A percentile compares a stretch with the other conserved stretches of the same genome.
These are phyloP conservation scores for Zymoseptoria tritici DNA, from an alignment of 2,329 filamentous ascomycete genomes.

Conservation along the genomic window DNA sequence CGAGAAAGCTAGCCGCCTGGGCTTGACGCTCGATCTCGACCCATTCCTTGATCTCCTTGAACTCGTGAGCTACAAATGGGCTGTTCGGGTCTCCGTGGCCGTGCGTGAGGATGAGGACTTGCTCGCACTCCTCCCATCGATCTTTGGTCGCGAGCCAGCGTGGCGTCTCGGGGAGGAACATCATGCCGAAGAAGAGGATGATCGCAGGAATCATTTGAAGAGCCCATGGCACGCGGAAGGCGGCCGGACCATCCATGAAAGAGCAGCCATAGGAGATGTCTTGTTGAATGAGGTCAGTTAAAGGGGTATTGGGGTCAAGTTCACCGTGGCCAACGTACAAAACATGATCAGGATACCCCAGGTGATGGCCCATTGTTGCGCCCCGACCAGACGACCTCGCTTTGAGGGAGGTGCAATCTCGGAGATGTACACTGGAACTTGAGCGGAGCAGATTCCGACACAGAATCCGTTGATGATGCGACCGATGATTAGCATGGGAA, in stretches of 20 bases:
- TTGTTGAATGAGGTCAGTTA: neutral
- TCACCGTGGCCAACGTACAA: conserved; percentile 6
- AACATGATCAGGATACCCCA: conserved; percentile 60
- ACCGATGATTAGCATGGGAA: conserved; percentile 64
- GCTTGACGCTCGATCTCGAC: conserved; percentile 65
- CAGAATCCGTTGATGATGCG: conserved; percentile 65
- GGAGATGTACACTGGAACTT: conserved; percentile 62
- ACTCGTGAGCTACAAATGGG: conserved; percentile 57
- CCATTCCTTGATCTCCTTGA: conserved; percentile 58
- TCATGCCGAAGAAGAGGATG: conserved; percentile 43
- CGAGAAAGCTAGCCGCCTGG: conserved; percentile 60
- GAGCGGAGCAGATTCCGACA: conserved; percentile 64
- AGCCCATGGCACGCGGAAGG: conserved; percentile 46
- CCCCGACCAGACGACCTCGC: conserved; percentile 60
- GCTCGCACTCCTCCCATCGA: conserved; percentile 53
- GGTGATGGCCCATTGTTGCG: conserved; percentile 69
- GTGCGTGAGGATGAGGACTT: conserved; percentile 56
- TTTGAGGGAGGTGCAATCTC: conserved; percentile 54
- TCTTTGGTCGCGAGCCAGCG: conserved; percentile 60
- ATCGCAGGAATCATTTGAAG: conserved; percentile 45
- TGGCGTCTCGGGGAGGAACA: conserved; percentile 57
- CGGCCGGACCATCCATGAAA: conserved; percentile 49
- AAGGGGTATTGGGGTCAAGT: no score
- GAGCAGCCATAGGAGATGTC: conserved; percentile 56
- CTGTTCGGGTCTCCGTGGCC: conserved; percentile 38